These are phyloP conservation scores for Fraxinus excelsior DNA, from an alignment of 257 asterid species.

Conservation along the genomic window DNA sequence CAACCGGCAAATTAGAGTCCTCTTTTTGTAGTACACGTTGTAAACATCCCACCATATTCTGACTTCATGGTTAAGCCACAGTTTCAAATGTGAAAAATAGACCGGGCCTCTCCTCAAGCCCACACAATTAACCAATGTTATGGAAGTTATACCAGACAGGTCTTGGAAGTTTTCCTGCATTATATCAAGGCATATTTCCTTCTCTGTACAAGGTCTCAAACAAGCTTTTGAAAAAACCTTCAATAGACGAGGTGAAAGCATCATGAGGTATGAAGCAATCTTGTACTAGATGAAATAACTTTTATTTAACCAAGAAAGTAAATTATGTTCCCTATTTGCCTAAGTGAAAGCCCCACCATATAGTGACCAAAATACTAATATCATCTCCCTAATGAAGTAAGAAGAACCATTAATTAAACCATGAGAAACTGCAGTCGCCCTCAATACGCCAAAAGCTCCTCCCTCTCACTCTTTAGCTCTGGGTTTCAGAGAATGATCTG, in stretches of 20 bases:
- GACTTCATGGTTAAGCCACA: neutral
- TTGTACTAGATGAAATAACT: neutral
- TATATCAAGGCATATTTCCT: neutral
- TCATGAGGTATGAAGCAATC: neutral
- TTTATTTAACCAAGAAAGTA: neutral
- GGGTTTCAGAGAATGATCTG: neutral
- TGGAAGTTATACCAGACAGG: neutral
- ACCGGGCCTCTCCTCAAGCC: neutral
- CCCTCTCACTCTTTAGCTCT: neutral
- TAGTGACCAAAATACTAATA: neutral
- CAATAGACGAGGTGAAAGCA: neutral
- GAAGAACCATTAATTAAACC: neutral
- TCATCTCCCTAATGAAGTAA: neutral
- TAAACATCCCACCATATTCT: neutral
- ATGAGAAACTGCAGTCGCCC: neutral
- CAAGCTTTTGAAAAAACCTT: neutral
- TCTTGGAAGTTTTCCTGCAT: neutral
- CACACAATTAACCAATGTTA: neutral
- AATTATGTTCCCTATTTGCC: conserved; percentile 4
- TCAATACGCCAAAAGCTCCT: neutral
- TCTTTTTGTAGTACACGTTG: neutral
- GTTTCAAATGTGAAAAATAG: neutral
- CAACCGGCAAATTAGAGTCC: neutral
- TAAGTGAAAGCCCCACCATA: neutral
- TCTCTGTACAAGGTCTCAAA: neutral